Percentiles rank a stretch among this genome's conserved stretches.
Conservation (phyloP, 495 filamentous ascomycete species). For the Pyrenula aspistea region DNA sequence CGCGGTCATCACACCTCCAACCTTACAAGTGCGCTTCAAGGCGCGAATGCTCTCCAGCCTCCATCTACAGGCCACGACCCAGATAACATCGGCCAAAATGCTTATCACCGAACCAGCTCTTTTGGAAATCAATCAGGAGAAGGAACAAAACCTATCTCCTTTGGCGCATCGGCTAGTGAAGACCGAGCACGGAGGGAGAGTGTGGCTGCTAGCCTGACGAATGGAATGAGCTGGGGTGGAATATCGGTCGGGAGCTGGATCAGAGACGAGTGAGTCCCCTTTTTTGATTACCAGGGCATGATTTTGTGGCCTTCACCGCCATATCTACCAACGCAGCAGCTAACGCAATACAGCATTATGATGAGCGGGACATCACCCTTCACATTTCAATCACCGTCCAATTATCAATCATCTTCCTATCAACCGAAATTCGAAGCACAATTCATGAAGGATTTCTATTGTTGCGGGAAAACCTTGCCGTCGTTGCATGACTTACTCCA, state of each 20-base stretch:
- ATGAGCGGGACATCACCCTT: conserved; percentile 96
- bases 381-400: conserved; percentile 69
- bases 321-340: background rate
- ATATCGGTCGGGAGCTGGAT: conserved; percentile 94
- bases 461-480: conserved; percentile 76
- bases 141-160: conserved; percentile 76
- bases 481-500: conserved; percentile 90
- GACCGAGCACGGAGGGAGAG: conserved; percentile 72
- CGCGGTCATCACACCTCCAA: conserved; percentile 49
- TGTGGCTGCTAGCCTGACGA: conserved; percentile 74
- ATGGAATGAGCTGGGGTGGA: conserved; percentile 96
- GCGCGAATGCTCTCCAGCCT: conserved; percentile 25
- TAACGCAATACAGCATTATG: conserved; percentile 53
- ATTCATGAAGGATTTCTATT: conserved; percentile 92
- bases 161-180: conserved; percentile 58
- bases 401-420: conserved; percentile 94
- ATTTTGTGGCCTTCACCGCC: too few relatives aligned
- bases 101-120: background rate
- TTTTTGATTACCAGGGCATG: too few relatives aligned
- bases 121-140: conserved; percentile 25
- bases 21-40: conserved; percentile 48
- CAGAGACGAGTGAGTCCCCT: conserved; percentile 90
- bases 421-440: conserved; percentile 93
- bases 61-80: conserved; percentile 4
- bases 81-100: background rate